Percentiles rank a stretch among this genome's conserved stretches.
phyloP scores from a whole-genome alignment of 768 basidiomycete species.

The Suillus ampliporus region DNA sequence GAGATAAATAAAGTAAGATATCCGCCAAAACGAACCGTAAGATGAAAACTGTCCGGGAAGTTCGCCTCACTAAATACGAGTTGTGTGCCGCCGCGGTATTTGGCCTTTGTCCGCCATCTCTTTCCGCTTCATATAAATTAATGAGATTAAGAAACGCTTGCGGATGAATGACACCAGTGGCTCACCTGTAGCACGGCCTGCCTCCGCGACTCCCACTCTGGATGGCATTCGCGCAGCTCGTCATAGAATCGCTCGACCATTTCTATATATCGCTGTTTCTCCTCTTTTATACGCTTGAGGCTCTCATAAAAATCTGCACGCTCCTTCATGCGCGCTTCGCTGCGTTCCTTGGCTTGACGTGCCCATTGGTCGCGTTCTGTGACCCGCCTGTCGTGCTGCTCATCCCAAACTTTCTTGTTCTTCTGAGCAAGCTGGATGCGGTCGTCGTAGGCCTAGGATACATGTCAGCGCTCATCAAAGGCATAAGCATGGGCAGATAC shows the following conservation, averaged over 20 bases:
- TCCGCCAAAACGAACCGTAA: constrained; percentile 16
- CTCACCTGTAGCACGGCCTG: constrained; percentile 56
- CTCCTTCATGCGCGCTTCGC: constrained; percentile 55
- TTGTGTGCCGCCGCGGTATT: constrained; percentile 24
- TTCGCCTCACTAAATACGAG: constrained; percentile 7
- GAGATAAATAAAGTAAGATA: constrained; percentile 35
- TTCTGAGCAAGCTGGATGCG: constrained; percentile 38
- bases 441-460: constrained; percentile 52
- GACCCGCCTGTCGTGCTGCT: constrained; percentile 48
- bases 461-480: background rate
- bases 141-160: constrained; percentile 14
- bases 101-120: constrained; percentile 35
- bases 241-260: constrained; percentile 61
- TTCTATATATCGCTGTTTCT: constrained; percentile 43
- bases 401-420: constrained; percentile 35
- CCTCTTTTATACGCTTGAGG: constrained; percentile 47
- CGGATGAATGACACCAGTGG: constrained; percentile 9
- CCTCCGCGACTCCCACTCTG: constrained; percentile 66
- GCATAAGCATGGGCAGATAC: constrained; percentile 15
- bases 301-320: constrained; percentile 42
- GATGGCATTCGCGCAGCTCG: constrained; percentile 58
- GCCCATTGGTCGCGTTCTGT: constrained; percentile 63
- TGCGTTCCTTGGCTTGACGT: constrained; percentile 51
- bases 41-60: constrained; percentile 26
- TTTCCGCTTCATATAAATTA: constrained; percentile 30